Evolutionary conservation across 768 basidiomycete species (phyloP).

Genomic region (Rhizopogon roseolus): DNA sequence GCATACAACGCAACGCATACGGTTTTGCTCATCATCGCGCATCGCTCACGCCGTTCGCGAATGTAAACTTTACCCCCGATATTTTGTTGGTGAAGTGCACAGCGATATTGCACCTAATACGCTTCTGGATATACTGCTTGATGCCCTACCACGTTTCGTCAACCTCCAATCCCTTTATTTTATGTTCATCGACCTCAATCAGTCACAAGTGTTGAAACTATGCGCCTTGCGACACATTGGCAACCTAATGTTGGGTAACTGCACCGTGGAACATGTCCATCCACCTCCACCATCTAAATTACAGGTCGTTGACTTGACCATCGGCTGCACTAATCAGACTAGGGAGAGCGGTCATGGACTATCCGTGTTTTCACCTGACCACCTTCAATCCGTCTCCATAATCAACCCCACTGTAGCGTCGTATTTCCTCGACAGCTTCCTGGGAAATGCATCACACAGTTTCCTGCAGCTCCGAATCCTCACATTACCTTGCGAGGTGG

Average conservation of each 20-base stretch:
- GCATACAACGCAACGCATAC: background rate
- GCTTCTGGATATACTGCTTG: background rate
- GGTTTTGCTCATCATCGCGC: slow-evolving; percentile 1
- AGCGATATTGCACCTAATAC: background rate
- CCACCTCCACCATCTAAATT: background rate
- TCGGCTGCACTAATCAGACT: background rate
- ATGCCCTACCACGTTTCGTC: slow-evolving; percentile 1
- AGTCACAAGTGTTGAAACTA: background rate
- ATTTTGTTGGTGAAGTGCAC: slow-evolving; percentile 1
- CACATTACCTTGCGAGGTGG: background rate
- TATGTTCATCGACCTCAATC: slow-evolving; percentile 3
- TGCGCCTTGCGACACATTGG: background rate
- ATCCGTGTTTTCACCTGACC: background rate
- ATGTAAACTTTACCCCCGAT: slow-evolving; percentile 3
- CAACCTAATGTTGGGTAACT: background rate
- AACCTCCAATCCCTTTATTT: slow-evolving; percentile 1
- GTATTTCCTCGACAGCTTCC: background rate
- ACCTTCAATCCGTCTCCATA: slow-evolving; percentile 1
- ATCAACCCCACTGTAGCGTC: background rate
- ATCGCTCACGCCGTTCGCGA: slow-evolving; percentile 1
- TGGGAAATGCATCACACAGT: background rate
- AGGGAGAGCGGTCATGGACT: background rate
- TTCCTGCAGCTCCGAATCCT: background rate
- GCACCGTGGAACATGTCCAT: background rate
- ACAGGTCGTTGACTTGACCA: background rate